A percentile compares a stretch with the other conserved stretches of the same genome.
phyloP scores from a whole-genome alignment of 352 stramenopile genomes.

The Globisporangium irregulare region DNA sequence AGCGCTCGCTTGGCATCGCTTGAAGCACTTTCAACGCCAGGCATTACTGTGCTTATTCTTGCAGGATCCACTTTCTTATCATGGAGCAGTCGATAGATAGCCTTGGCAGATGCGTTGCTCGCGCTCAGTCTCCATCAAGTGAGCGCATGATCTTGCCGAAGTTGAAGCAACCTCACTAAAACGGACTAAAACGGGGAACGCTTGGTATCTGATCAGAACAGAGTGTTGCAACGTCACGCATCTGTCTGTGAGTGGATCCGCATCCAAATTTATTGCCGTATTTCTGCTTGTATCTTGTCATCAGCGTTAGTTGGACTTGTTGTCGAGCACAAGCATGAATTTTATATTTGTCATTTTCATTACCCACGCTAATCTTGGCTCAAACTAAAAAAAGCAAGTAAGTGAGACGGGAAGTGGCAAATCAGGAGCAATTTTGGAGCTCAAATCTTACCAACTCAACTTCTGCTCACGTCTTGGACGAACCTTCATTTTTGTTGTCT shows the following conservation, averaged over 20 bases:
- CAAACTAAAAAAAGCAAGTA: conserved; percentile 6
- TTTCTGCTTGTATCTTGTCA: neutral
- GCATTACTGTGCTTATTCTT: neutral
- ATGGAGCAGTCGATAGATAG: neutral
- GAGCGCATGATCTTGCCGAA: neutral
- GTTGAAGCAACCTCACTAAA: neutral
- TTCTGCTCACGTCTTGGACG: conserved; percentile 3
- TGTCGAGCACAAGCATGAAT: conserved; percentile 5
- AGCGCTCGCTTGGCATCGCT: neutral
- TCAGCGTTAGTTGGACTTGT: neutral
- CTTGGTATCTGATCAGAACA: neutral
- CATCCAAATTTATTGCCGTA: neutral
- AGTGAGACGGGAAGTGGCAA: neutral
- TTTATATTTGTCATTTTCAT: conserved; percentile 9
- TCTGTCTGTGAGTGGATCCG: neutral
- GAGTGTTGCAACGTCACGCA: neutral
- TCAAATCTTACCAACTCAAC: neutral
- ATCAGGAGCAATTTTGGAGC: neutral
- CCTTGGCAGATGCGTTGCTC: neutral
- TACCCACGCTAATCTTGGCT: conserved; percentile 5
- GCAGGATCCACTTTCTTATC: neutral
- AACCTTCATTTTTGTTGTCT: conserved; percentile 11
- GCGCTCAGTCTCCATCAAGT: neutral
- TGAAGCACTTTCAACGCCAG: neutral
- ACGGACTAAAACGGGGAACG: neutral